A percentile compares a stretch with the other conserved stretches of the same genome.
Evolutionary conservation across 1,284 basidiomycete species (phyloP).

Genomic region (Trametes polyzona): DNA sequence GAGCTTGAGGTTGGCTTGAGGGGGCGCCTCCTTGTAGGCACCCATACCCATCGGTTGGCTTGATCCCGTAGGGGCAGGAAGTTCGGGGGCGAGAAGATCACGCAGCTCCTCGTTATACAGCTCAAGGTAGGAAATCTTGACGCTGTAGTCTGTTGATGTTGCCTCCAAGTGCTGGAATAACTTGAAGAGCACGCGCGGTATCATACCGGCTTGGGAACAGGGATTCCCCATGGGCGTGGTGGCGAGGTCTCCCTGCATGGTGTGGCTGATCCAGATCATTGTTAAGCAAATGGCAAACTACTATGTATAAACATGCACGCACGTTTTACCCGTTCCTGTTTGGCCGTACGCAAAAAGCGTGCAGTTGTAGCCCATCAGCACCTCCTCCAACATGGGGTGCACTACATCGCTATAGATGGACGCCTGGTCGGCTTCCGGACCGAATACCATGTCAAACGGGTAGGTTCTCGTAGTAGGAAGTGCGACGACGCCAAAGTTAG

Average conservation of each 20-base stretch:
- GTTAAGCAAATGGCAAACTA: no score
- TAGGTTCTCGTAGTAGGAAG: slow-evolving; percentile 81
- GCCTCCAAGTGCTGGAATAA: slow-evolving; percentile 90
- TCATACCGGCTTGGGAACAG: slow-evolving; percentile 91
- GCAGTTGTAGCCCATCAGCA: slow-evolving; percentile 95
- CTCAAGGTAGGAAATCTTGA: slow-evolving; percentile 95
- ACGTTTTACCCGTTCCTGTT: slow-evolving; percentile 99
- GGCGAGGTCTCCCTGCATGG: slow-evolving; percentile 92
- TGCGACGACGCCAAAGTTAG: slow-evolving; percentile 68
- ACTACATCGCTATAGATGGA: slow-evolving; percentile 96
- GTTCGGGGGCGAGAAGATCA: slow-evolving; percentile 82
- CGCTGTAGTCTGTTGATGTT: slow-evolving; percentile 82
- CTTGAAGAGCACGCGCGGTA: slow-evolving; percentile 93
- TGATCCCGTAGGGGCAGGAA: slow-evolving; percentile 62
- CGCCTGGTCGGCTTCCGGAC: slow-evolving; percentile 95
- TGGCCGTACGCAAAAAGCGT: slow-evolving; percentile 99
- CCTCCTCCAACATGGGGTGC: slow-evolving; percentile 90
- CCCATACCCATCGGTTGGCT: slow-evolving; percentile 76
- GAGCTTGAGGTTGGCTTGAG: slow-evolving; percentile 75
- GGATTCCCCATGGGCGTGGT: slow-evolving; percentile 88
- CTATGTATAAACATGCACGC: slow-evolving; percentile 40
- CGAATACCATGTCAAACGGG: slow-evolving; percentile 92
- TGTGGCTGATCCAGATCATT: slow-evolving; percentile 65
- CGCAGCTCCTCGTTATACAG: slow-evolving; percentile 99
- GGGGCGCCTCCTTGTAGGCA: slow-evolving; percentile 43